Conservation (phyloP, 1,139 yeast species). For the Saccharomyces uvarum region DNA sequence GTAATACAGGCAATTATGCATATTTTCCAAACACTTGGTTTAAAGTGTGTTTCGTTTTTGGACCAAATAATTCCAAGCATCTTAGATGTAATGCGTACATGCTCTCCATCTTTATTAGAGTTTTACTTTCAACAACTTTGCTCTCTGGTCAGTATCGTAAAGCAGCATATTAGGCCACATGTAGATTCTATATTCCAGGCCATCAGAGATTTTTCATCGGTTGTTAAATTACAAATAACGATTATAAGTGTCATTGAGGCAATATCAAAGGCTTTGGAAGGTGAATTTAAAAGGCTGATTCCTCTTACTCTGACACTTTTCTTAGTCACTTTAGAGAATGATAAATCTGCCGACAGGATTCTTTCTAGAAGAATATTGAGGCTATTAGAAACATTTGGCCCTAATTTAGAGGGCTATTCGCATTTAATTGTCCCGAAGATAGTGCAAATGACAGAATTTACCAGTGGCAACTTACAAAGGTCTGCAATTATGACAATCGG, state of each 20-base stretch:
- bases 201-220: slow-evolving; percentile 66
- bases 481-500: slow-evolving; percentile 84
- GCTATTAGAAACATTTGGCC: slow-evolving; percentile 87
- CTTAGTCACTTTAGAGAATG: slow-evolving; percentile 71
- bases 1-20: slow-evolving; percentile 89
- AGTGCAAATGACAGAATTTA: slow-evolving; percentile 70
- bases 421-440: slow-evolving; percentile 81
- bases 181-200: slow-evolving; percentile 67
- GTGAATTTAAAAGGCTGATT: slow-evolving; percentile 81
- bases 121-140: slow-evolving; percentile 87
- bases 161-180: slow-evolving; percentile 82
- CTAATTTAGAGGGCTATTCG: slow-evolving; percentile 79
- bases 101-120: slow-evolving; percentile 75
- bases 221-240: slow-evolving; percentile 64
- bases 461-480: slow-evolving; percentile 49
- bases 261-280: slow-evolving; percentile 78
- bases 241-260: slow-evolving; percentile 77
- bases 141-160: slow-evolving; percentile 70
- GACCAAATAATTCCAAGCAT: slow-evolving; percentile 86
- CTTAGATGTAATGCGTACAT: slow-evolving; percentile 73
- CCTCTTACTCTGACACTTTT: slow-evolving; percentile 72
- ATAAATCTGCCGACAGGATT: slow-evolving; percentile 53
- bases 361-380: slow-evolving; percentile 73
- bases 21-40: slow-evolving; percentile 80
- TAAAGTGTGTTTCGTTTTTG: slow-evolving; percentile 79